Evolutionary conservation across 2,329 filamentous ascomycete species (phyloP).

Genomic region (Paraconiothyrium brasiliense): DNA sequence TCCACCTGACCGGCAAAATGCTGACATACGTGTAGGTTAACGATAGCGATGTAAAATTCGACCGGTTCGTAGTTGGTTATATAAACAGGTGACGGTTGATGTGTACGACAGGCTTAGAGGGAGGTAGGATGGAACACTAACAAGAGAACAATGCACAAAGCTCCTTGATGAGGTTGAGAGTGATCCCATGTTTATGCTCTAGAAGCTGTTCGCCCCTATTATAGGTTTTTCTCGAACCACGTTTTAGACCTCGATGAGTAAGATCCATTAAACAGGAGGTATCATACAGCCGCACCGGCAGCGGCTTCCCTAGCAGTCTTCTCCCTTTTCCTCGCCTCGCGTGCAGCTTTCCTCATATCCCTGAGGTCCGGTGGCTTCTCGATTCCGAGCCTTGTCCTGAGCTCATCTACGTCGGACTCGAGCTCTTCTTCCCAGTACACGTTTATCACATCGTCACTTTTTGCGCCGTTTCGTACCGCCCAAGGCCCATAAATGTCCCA

Average conservation of each 20-base stretch:
- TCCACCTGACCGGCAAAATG: not conserved
- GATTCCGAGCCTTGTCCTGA: constrained; percentile 80
- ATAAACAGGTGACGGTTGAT: not conserved
- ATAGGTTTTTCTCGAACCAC: no score
- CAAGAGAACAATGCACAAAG: no score
- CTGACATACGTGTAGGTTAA: constrained; percentile 5
- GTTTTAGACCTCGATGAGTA: no score
- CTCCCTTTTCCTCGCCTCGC: constrained; percentile 72
- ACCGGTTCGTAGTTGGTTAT: not conserved
- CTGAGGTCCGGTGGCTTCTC: constrained; percentile 89
- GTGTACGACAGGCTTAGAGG: not conserved
- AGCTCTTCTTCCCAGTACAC: constrained; percentile 98
- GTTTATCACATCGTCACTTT: constrained; percentile 84
- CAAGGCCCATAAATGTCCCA: constrained; percentile 83
- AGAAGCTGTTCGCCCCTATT: no score
- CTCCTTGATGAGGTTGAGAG: no score
- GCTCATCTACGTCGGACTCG: constrained; percentile 79
- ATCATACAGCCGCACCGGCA: constrained; percentile 16
- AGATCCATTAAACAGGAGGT: no score
- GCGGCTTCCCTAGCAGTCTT: constrained; percentile 59
- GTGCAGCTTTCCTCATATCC: constrained; percentile 75
- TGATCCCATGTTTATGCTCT: no score
- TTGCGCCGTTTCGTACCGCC: constrained; percentile 84
- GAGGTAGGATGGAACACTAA: no score
- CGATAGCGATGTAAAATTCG: constrained; percentile 1